Base-by-base conservation (phyloP, 2,329 filamentous ascomycete genomes). In the Aspergillus caelatus region DNA sequence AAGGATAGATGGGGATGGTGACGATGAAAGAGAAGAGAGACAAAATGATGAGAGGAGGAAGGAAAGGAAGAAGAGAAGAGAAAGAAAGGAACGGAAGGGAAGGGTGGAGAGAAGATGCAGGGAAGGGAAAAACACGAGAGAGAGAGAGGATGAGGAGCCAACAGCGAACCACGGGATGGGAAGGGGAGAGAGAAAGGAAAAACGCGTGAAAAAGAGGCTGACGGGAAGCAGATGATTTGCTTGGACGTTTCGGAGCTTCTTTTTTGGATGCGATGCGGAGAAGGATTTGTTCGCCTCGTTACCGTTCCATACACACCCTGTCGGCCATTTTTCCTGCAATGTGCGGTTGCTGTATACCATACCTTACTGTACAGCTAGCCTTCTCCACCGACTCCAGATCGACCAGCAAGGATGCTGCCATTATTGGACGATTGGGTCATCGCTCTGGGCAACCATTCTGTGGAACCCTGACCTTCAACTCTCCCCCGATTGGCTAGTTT, bases 71-170 rank as follows among this genome's bases (percentile, higher is more conserved):
- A 63, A 57, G 57, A 50, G 53, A 58, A 58, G 57, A 58, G 56
- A 39, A 39, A 21, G 54, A 63, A 61, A 55, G 53, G 64, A 48
- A 63, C 52, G 59, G 28, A 62, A 63, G 55, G 59, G 28, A 62
- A 34, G 60, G 57, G 54, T 60, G 48, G 59, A 52, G 61, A 58
- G 54, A 61, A 59, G 66, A 66, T 56, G 43, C 60, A 59, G 62
- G 54, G 62, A 61, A 63, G 62, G 63, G 66, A 67, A 70, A 68
- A 65, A 65, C 48, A 52, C 48, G 64, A 70, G 65, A 56, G 65
- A 70, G 65, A 56, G 65, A 56, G 50, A 62, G 48, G 46, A 58
- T 52, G 57, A 64, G 57, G 58, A 34, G 52, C 52, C 32, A 54
- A 36, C 30, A 54, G 52, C n/a, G 52, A 55, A 55, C 52, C 52